Evolutionary conservation across 2,329 filamentous ascomycete species (phyloP).

Genomic region (Sarocladium brachiariae): DNA sequence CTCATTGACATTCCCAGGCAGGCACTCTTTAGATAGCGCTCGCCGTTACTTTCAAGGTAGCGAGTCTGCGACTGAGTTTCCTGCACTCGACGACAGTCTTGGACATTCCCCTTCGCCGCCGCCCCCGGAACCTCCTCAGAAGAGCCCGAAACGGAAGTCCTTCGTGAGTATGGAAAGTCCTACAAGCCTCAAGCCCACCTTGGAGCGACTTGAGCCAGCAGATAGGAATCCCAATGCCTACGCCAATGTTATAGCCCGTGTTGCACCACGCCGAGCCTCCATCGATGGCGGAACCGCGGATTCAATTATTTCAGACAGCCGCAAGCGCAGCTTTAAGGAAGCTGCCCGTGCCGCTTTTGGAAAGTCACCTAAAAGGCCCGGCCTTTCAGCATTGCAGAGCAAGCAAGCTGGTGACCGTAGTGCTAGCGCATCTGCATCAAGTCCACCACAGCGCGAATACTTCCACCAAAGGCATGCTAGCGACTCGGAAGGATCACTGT

Average conservation of each 20-base stretch:
- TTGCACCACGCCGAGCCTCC: not conserved
- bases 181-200: not conserved
- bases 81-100: not conserved
- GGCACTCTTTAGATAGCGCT: not conserved
- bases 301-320: not conserved
- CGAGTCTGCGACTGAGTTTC: not conserved
- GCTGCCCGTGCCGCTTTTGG: conserved; percentile 27
- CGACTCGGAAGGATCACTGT: conserved; percentile 31
- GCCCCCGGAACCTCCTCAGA: conserved; percentile 21
- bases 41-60: not conserved
- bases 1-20: not conserved
- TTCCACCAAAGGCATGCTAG: conserved; percentile 15
- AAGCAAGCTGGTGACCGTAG: not conserved
- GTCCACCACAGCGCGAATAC: conserved; percentile 10
- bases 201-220: not conserved
- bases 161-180: conserved; percentile 12
- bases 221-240: conserved; percentile 7
- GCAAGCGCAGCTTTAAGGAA: conserved; percentile 28
- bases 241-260: not conserved
- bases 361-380: not conserved
- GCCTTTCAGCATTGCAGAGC: not conserved
- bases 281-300: not conserved
- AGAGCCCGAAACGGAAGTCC: conserved; percentile 21
- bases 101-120: conserved; percentile 11
- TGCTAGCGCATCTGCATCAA: not conserved